phyloP scores from a whole-genome alignment of 176 grass and related monocot species.

The Lolium perenne region DNA sequence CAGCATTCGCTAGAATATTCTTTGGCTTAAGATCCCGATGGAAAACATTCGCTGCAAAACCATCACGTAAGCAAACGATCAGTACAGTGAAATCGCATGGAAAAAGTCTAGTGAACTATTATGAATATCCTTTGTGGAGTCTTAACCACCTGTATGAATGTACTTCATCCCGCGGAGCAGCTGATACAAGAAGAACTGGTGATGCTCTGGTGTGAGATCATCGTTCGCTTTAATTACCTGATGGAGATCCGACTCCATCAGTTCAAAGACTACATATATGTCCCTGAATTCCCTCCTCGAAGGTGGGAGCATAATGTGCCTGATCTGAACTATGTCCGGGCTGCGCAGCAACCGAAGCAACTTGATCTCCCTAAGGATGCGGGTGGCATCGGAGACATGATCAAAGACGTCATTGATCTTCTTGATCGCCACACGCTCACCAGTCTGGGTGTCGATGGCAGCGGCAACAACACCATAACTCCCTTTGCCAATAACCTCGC shows the following conservation, averaged over 20 bases:
- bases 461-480: conserved; percentile 89
- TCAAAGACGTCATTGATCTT: conserved; percentile 94
- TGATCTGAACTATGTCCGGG: conserved; percentile 86
- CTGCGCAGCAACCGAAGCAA: conserved; percentile 77
- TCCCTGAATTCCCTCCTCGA: conserved; percentile 87
- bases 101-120: neutral
- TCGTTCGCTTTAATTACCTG: conserved; percentile 91
- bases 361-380: conserved; percentile 92
- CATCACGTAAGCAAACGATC: conserved; percentile 29
- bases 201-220: conserved; percentile 85
- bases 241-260: conserved; percentile 90
- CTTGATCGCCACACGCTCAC: conserved; percentile 86
- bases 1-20: conserved; percentile 95
- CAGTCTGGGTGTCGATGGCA: conserved; percentile 78
- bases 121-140: neutral
- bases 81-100: neutral
- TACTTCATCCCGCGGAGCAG: conserved; percentile 88
- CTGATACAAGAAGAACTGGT: conserved; percentile 95
- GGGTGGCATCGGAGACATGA: conserved; percentile 86
- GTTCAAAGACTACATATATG: conserved; percentile 87
- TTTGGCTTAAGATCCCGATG: conserved; percentile 96
- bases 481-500: conserved; percentile 88
- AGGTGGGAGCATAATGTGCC: conserved; percentile 92
- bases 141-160: conserved; percentile 81
- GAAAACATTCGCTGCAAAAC: conserved; percentile 77